Evolutionary conservation across 768 basidiomycete genomes (phyloP).

Genomic region (Epithele typhae): DNA sequence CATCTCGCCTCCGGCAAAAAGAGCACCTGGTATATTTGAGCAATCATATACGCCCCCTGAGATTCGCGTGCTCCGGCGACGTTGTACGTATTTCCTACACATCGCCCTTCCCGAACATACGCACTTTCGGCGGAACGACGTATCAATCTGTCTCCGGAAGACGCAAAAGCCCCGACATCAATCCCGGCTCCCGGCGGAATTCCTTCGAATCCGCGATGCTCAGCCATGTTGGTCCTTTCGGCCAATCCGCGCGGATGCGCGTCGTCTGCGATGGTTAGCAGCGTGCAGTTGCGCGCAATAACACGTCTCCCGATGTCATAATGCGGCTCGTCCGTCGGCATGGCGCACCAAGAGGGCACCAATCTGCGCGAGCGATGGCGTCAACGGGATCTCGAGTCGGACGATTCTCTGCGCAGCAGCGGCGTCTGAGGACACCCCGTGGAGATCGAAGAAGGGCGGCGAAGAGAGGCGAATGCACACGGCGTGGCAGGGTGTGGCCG

Average conservation of each 20-base stretch:
- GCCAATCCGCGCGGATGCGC: slow-evolving; percentile 5
- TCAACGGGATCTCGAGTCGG: too few species aligned
- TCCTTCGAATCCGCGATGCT: neutral
- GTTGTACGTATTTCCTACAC: too few species aligned
- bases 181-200: neutral
- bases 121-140: neutral
- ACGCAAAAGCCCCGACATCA: slow-evolving; percentile 5
- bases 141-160: neutral
- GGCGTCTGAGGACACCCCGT: neutral
- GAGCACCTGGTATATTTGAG: too few species aligned
- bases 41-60: too few species aligned
- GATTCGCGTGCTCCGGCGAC: too few species aligned
- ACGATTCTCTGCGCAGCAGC: too few species aligned
- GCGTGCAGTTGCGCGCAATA: too few species aligned
- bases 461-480: neutral
- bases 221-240: slow-evolving; percentile 1
- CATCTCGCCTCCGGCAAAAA: too few species aligned
- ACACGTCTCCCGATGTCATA: neutral
- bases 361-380: too few species aligned
- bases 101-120: too few species aligned
- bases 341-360: too few species aligned
- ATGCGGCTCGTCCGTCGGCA: too few species aligned
- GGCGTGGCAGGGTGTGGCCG: neutral
- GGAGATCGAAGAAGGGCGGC: neutral
- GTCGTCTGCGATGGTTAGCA: neutral